Conservation (phyloP, 1,139 yeast species). For the Taphrina sp. region DNA sequence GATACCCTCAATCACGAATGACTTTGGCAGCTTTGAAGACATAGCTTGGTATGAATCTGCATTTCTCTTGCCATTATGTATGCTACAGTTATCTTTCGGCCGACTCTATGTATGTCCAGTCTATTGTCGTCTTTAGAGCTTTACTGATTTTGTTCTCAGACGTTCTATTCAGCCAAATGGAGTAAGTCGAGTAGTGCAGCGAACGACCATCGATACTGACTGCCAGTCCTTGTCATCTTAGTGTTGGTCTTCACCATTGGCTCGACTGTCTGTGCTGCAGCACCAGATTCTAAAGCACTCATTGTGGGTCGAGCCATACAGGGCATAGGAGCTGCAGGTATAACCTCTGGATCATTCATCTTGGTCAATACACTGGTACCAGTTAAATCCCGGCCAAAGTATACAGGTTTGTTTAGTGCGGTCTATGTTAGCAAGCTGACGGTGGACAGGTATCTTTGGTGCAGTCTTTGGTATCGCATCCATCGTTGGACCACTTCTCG, state of each 20-base stretch:
- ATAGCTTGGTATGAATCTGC: conserved; percentile 1
- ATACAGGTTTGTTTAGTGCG: conserved; percentile 51
- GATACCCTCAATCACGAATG: not conserved
- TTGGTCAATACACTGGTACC: conserved; percentile 62
- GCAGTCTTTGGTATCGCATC: conserved; percentile 44
- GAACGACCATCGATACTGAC: conserved; percentile 60
- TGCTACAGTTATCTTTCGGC: no score
- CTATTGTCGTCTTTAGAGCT: conserved; percentile 63
- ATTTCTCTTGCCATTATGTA: no score
- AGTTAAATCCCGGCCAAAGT: conserved; percentile 55
- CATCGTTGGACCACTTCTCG: conserved; percentile 64
- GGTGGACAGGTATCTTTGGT: no score
- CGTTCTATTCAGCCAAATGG: conserved; percentile 59
- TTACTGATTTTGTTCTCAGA: no score
- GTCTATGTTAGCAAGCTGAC: no score
- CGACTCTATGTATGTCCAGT: conserved; percentile 44
- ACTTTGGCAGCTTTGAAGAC: not conserved
- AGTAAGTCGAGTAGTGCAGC: no score
- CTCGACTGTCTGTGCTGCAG: conserved; percentile 52
- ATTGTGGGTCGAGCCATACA: conserved; percentile 70
- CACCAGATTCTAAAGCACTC: conserved; percentile 58
- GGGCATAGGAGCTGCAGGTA: conserved; percentile 73
- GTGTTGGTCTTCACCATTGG: conserved; percentile 54
- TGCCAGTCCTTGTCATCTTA: conserved; percentile 53
- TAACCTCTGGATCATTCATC: conserved; percentile 59